Base-by-base conservation (phyloP, 192 early-diverging fungal species). In the Entrophospora sp. region DNA sequence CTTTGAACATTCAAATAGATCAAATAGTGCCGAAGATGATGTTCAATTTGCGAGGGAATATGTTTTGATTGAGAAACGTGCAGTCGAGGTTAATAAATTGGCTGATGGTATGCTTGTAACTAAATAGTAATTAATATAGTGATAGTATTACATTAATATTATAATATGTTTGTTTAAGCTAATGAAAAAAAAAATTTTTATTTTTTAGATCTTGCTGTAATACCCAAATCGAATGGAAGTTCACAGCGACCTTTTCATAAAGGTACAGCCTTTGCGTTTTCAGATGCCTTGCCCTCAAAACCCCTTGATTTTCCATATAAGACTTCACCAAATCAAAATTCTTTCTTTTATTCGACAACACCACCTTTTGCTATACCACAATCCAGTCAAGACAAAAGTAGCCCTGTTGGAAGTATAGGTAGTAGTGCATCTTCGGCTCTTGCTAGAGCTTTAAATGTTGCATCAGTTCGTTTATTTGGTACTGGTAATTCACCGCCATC, bases 31-130 rank as follows among this genome's bases (percentile, higher is more conserved):
- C 13, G 76, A 80, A 48, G 75, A 86, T 65, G 81, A 87, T 63
- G 56, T 79, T 62, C 64, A 84, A 1, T 49, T 81, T 5, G 84
- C 82, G 57, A 81, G 80, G 48, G 89, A 89, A 61, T 91, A 89
- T 65, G 88, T 91, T 25, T 81, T 91, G 4, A 72, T 91, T 16
- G 87, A 90, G 25, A 85, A 84, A 60, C 75, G 80, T 5, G 77
- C 83, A 1, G 79, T 91, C 12, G 88, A 89, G 69, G 79, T 87
- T 64, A 91, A 91, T 71, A 77, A 74, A 44, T 78, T 89, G 52
- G 89, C 89, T 3, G 89, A 91, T 73, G 87, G 83, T 82, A 80
- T 52, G 55, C 7, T n/a, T n/a, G n/a, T n/a, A n/a, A n/a, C n/a
- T n/a, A n/a, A n/a, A n/a, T n/a, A n/a, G n/a, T n/a, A n/a, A n/a